A percentile compares a stretch with the other conserved stretches of the same genome.
Evolutionary conservation across 352 stramenopile species (phyloP).

Genomic region (Globisporangium echinulatum): DNA sequence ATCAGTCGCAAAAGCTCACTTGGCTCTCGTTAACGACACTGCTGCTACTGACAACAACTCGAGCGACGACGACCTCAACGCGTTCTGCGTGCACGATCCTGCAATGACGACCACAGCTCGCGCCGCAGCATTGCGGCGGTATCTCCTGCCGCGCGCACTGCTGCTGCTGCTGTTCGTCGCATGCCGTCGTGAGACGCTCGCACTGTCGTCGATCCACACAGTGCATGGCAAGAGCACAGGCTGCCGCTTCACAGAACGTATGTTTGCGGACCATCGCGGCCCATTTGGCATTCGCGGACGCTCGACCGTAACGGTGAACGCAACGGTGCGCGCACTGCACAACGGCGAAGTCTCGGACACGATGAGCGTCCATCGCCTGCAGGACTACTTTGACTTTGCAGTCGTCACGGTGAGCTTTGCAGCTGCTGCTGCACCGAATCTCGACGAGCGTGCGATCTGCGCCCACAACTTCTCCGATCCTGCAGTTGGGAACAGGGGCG

Average conservation of each 20-base stretch:
- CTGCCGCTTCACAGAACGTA: conserved; percentile 65
- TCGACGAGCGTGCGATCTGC: conserved; percentile 53
- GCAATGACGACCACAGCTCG: background rate
- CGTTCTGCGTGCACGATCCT: too few relatives aligned
- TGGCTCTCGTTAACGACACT: too few relatives aligned
- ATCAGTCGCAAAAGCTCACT: too few relatives aligned
- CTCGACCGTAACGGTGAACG: conserved; percentile 46
- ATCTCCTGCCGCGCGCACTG: conserved; percentile 18
- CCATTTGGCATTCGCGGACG: conserved; percentile 37
- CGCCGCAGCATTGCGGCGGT: background rate
- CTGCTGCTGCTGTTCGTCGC: conserved; percentile 22
- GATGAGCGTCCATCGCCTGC: conserved; percentile 62
- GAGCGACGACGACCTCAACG: background rate
- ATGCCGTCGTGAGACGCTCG: conserved; percentile 22
- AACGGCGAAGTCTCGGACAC: conserved; percentile 53
- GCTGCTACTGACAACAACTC: background rate
- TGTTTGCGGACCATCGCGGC: conserved; percentile 67
- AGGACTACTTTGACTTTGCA: conserved; percentile 79
- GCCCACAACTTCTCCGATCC: conserved; percentile 53
- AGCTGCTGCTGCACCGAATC: conserved; percentile 23
- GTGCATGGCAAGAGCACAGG: conserved; percentile 48
- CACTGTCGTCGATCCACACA: conserved; percentile 49
- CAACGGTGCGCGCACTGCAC: conserved; percentile 35
- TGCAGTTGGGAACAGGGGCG: conserved; percentile 26
- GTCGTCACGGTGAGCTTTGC: conserved; percentile 64